These are phyloP conservation scores for Tetraselmis striata DNA, from an alignment of 139 green algal genomes.

Conservation along the genomic window DNA sequence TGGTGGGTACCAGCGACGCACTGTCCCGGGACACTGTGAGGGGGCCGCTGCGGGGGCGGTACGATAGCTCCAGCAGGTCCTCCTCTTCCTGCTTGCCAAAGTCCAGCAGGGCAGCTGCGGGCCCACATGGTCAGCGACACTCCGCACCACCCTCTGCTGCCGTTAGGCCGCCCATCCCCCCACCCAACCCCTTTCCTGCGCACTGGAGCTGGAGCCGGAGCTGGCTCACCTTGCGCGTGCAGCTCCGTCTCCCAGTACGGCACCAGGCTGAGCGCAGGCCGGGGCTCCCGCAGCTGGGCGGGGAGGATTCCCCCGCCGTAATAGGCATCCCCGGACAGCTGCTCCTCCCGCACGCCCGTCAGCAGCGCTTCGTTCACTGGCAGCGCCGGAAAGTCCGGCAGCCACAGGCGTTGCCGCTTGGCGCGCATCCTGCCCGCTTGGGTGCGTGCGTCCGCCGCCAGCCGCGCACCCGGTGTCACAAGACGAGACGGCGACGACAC, in stretches of 20 bases:
- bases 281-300: background rate
- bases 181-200: too few species aligned
- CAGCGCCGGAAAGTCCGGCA: background rate
- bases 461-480: too few species aligned
- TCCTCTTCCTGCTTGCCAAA: background rate
- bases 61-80: background rate
- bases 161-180: too few species aligned
- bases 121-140: too few species aligned
- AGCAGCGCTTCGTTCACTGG: background rate
- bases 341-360: background rate
- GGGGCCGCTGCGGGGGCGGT: background rate
- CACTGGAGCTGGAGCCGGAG: too few species aligned
- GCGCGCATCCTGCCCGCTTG: background rate
- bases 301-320: background rate
- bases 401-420: background rate
- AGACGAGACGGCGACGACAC: too few species aligned
- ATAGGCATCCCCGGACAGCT: background rate
- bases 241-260: background rate
- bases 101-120: background rate
- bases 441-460: too few species aligned
- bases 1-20: background rate
- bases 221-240: background rate
- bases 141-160: too few species aligned
- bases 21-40: background rate
- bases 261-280: background rate